These are phyloP conservation scores for Solanum acaule DNA, from an alignment of 257 asterid genomes.

Conservation along the genomic window DNA sequence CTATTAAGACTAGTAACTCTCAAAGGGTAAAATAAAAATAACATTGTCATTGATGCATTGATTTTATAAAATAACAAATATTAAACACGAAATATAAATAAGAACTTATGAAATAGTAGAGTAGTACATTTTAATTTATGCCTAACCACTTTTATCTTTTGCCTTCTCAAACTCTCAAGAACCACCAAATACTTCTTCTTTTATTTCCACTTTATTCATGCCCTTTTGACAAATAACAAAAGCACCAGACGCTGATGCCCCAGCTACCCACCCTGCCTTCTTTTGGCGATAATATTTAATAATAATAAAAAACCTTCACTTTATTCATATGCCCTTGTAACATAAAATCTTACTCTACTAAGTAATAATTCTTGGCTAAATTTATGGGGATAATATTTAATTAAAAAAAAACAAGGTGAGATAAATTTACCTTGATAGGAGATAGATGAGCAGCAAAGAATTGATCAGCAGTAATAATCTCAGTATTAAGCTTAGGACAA, in stretches of 20 bases:
- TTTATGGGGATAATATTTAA: not conserved
- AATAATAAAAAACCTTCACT: too few relatives aligned
- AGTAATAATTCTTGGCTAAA: not conserved
- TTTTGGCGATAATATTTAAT: not conserved
- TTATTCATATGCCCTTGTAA: not conserved
- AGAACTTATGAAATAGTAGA: not conserved
- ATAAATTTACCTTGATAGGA: slow-evolving; percentile 60
- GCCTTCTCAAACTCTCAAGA: not conserved
- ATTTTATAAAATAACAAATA: too few relatives aligned
- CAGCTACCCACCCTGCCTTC: not conserved
- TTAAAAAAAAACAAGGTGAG: not conserved
- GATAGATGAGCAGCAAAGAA: slow-evolving; percentile 75
- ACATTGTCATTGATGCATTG: too few relatives aligned
- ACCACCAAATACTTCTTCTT: not conserved
- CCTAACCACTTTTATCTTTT: not conserved
- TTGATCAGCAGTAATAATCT: slow-evolving; percentile 44
- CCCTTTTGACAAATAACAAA: not conserved
- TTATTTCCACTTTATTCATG: not conserved
- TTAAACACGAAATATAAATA: too few relatives aligned
- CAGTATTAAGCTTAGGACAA: slow-evolving; percentile 44
- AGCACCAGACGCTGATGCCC: not conserved
- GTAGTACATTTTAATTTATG: not conserved
- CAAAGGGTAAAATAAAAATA: too few relatives aligned
- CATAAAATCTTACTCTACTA: not conserved
- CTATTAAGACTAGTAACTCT: too few relatives aligned